Conservation (phyloP, 23 red algal species). For the Gracilaria domingensis region DNA sequence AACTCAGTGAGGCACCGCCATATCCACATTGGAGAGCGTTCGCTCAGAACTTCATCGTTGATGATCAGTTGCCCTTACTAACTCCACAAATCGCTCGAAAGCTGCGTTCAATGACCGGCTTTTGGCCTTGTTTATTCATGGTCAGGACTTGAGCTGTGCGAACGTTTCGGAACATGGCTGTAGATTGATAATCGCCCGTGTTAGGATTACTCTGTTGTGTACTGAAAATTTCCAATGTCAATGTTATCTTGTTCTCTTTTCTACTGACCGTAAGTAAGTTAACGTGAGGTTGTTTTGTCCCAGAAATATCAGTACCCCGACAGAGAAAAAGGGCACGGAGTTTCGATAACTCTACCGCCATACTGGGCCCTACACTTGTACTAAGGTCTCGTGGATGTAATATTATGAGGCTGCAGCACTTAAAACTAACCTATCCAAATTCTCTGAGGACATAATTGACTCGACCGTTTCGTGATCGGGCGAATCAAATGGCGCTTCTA, state of each 20-base stretch:
- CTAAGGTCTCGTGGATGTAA: no score
- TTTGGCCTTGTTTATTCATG: slow-evolving; percentile 1
- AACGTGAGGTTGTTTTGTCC: not conserved
- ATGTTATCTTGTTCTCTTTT: not conserved
- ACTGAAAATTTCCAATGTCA: not conserved
- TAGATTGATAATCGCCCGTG: not conserved
- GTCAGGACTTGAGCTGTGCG: not conserved
- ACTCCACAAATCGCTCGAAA: not conserved
- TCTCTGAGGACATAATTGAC: no score
- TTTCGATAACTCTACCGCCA: not conserved
- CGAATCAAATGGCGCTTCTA: no score
- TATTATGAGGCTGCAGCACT: no score
- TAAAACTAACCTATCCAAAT: no score
- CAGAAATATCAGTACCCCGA: not conserved
- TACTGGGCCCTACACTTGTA: not conserved
- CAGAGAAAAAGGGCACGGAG: no score
- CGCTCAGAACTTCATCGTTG: not conserved
- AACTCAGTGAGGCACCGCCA: not conserved
- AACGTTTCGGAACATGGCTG: not conserved
- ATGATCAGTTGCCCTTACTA: slow-evolving; percentile 2
- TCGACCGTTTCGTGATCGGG: no score
- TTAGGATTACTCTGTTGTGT: not conserved
- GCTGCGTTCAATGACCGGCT: not conserved
- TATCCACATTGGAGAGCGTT: not conserved
- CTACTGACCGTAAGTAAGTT: not conserved